These are phyloP conservation scores for Priceomyces fermenticarens DNA, from an alignment of 805 yeast species.

Conservation along the genomic window DNA sequence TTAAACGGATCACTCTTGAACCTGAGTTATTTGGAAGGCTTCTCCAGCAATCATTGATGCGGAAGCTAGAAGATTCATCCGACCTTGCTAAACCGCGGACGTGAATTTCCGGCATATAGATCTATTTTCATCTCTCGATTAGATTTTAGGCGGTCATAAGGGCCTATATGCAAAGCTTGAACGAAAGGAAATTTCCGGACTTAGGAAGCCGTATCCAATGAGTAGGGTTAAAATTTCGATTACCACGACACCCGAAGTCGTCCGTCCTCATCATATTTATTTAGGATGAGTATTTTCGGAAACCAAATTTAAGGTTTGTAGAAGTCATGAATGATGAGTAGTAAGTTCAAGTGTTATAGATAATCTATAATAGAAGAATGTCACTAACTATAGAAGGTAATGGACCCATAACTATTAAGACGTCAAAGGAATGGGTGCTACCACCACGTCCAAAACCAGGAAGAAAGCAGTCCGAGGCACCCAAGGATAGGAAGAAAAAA, in stretches of 20 bases:
- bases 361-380: too few species aligned
- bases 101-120: too few species aligned
- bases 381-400: slow-evolving; percentile 5
- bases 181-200: not conserved
- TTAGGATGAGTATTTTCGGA: slow-evolving; percentile 1
- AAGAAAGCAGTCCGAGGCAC: slow-evolving; percentile 7
- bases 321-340: slow-evolving; percentile 4
- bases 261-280: slow-evolving; percentile 5
- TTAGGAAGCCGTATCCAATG: slow-evolving; percentile 3
- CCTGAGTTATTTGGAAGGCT: too few species aligned
- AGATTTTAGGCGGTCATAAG: too few species aligned
- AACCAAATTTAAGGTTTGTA: not conserved
- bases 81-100: too few species aligned
- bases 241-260: slow-evolving; percentile 5
- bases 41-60: too few species aligned
- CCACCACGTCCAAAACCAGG: slow-evolving; percentile 62
- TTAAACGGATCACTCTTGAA: too few species aligned
- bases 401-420: slow-evolving; percentile 29
- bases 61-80: too few species aligned
- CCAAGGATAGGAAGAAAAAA: slow-evolving; percentile 6
- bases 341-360: not conserved
- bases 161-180: too few species aligned
- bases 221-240: slow-evolving; percentile 2
- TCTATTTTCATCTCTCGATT: too few species aligned
- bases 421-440: slow-evolving; percentile 76